Percentiles rank a stretch among this genome's conserved stretches.
phyloP scores from a whole-genome alignment of 768 basidiomycete genomes.

The Leccinum obscurum region DNA sequence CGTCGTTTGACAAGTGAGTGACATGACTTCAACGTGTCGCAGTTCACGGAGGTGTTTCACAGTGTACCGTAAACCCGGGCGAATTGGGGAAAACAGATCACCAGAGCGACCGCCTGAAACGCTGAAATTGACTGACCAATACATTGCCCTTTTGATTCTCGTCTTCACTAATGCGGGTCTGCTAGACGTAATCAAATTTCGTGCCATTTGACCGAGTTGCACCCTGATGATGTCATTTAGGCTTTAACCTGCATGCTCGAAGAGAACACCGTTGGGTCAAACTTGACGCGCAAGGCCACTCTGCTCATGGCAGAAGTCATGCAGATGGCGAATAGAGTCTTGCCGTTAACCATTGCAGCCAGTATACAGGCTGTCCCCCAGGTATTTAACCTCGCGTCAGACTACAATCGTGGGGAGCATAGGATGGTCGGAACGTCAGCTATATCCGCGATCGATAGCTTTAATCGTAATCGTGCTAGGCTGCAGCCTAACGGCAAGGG shows the following conservation, averaged over 20 bases:
- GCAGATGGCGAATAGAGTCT: slow-evolving; percentile 81
- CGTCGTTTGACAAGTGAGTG: slow-evolving; percentile 79
- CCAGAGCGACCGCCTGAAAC: slow-evolving; percentile 53
- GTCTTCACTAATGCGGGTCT: slow-evolving; percentile 87
- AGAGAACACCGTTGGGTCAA: slow-evolving; percentile 70
- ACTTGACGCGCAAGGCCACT: slow-evolving; percentile 85
- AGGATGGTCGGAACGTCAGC: slow-evolving; percentile 83
- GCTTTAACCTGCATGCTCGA: slow-evolving; percentile 84
- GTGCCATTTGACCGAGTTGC: background rate
- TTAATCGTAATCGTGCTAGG: slow-evolving; percentile 84
- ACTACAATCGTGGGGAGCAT: slow-evolving; percentile 72
- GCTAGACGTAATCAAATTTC: slow-evolving; percentile 62
- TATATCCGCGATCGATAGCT: slow-evolving; percentile 85
- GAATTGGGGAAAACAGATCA: slow-evolving; percentile 35
- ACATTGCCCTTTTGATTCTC: slow-evolving; percentile 79
- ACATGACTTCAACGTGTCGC: background rate
- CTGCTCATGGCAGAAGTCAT: slow-evolving; percentile 89
- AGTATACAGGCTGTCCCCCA: slow-evolving; percentile 84
- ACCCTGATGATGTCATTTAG: slow-evolving; percentile 40
- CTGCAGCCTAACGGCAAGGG: slow-evolving; percentile 61
- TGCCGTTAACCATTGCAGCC: slow-evolving; percentile 81
- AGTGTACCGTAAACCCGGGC: slow-evolving; percentile 64
- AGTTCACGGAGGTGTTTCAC: background rate
- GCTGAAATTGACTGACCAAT: slow-evolving; percentile 89
- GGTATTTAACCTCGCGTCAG: slow-evolving; percentile 81